Conservation (phyloP, 805 yeast species). For the Starmerella powellii region DNA sequence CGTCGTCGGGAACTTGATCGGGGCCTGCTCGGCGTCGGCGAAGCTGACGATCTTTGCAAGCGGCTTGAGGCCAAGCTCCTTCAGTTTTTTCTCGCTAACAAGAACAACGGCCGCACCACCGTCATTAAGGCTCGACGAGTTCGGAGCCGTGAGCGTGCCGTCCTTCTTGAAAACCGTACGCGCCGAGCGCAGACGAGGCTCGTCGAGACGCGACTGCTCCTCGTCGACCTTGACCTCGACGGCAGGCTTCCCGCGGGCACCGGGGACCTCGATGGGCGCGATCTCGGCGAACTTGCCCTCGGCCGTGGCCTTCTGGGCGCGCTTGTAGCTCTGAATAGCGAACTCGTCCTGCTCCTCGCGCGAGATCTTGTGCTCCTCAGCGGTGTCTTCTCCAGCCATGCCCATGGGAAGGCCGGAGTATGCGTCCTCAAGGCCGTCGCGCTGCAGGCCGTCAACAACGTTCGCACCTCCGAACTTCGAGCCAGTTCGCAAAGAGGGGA, state of each 20-base stretch:
- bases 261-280: constrained; percentile 78
- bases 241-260: constrained; percentile 61
- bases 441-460: constrained; percentile 77
- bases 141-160: constrained; percentile 96
- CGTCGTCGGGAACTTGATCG: constrained; percentile 90
- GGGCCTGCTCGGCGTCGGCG: constrained; percentile 97
- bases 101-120: constrained; percentile 94
- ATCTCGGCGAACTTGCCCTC: constrained; percentile 81
- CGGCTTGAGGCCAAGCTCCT: constrained; percentile 79
- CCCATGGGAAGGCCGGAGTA: constrained; percentile 89
- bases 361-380: constrained; percentile 59
- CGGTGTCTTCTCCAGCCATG: constrained; percentile 93
- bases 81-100: constrained; percentile 71
- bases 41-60: constrained; percentile 80
- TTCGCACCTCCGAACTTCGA: constrained; percentile 75
- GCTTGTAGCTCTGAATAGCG: constrained; percentile 73
- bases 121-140: constrained; percentile 91
- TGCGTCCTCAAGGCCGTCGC: constrained; percentile 90
- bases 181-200: constrained; percentile 62
- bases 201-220: constrained; percentile 68
- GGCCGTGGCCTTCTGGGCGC: constrained; percentile 69
- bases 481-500: constrained; percentile 76
- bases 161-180: constrained; percentile 92
- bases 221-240: constrained; percentile 63
- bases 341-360: constrained; percentile 84